Percentiles rank a stretch among this genome's conserved stretches.
These are phyloP conservation scores for Yamadazyma akitaensis DNA, from an alignment of 805 yeast species.

Conservation along the genomic window DNA sequence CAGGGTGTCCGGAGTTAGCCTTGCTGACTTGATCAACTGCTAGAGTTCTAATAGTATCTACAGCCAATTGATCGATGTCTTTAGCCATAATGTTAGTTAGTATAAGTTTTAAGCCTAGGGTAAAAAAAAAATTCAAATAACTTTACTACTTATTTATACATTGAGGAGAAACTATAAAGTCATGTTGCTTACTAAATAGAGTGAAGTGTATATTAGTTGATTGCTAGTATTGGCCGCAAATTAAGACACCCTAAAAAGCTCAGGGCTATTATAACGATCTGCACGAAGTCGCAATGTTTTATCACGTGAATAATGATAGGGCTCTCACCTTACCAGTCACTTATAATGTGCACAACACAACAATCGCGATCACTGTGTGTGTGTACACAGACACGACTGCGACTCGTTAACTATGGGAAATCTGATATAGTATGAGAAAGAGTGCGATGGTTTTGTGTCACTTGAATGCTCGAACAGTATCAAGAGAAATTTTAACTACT, in stretches of 20 bases:
- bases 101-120: neutral
- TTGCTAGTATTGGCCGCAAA: neutral
- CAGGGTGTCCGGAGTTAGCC: conserved; percentile 98
- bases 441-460: conserved; percentile 6
- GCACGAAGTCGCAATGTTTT: neutral
- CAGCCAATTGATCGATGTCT: conserved; percentile 64
- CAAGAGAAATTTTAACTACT: conserved; percentile 11
- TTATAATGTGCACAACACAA: neutral
- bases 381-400: conserved; percentile 1
- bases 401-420: neutral
- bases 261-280: neutral
- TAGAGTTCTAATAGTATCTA: conserved; percentile 84
- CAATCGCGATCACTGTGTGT: neutral
- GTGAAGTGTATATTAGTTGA: neutral
- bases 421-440: neutral
- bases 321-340: neutral
- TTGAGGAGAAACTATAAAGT: no score
- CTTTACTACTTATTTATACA: neutral
- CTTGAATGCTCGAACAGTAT: conserved; percentile 2
- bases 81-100: neutral
- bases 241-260: neutral
- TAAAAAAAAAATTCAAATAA: neutral
- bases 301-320: neutral
- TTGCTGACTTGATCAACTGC: conserved; percentile 83
- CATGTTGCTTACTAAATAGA: neutral